phyloP scores from a whole-genome alignment of 179 eudicot species.

The Amaranthus tricolor region DNA sequence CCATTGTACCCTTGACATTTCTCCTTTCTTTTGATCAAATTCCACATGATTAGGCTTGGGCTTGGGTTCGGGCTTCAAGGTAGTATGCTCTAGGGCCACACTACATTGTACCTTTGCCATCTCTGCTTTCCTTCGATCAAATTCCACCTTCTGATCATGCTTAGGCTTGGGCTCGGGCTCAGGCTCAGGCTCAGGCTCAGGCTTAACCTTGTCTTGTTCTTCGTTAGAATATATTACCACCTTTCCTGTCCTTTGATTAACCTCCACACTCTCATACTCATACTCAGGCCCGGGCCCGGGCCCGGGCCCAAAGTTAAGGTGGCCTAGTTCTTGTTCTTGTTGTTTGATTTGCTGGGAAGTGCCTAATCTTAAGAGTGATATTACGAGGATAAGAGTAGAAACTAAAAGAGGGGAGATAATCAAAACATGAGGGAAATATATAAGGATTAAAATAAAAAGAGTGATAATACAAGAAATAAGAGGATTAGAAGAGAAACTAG shows the following conservation, averaged over 20 bases:
- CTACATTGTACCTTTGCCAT: neutral
- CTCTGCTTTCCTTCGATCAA: neutral
- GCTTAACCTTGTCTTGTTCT: neutral
- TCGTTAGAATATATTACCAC: neutral
- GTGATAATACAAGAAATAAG: slow-evolving; percentile 50
- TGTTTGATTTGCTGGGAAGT: slow-evolving; percentile 29
- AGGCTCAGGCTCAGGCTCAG: neutral
- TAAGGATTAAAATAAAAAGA: slow-evolving; percentile 45
- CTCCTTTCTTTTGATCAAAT: too few species aligned
- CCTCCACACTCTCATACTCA: neutral
- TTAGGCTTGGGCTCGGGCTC: slow-evolving; percentile 3
- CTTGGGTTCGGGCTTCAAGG: neutral
- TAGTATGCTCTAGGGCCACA: neutral
- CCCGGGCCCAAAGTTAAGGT: neutral
- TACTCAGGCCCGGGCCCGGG: slow-evolving; percentile 2
- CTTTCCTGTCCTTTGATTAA: neutral
- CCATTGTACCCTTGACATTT: too few species aligned
- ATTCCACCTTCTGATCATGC: neutral
- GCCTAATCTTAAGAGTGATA: slow-evolving; percentile 55
- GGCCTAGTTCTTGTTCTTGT: neutral
- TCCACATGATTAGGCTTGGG: neutral
- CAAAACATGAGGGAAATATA: slow-evolving; percentile 46
- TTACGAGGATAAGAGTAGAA: slow-evolving; percentile 46
- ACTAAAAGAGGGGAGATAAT: slow-evolving; percentile 50
- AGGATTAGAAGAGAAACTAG: slow-evolving; percentile 31